A percentile compares a stretch with the other conserved stretches of the same genome.
Conservation (phyloP, 768 basidiomycete genomes). For the Xanthoconium purpureum region DNA sequence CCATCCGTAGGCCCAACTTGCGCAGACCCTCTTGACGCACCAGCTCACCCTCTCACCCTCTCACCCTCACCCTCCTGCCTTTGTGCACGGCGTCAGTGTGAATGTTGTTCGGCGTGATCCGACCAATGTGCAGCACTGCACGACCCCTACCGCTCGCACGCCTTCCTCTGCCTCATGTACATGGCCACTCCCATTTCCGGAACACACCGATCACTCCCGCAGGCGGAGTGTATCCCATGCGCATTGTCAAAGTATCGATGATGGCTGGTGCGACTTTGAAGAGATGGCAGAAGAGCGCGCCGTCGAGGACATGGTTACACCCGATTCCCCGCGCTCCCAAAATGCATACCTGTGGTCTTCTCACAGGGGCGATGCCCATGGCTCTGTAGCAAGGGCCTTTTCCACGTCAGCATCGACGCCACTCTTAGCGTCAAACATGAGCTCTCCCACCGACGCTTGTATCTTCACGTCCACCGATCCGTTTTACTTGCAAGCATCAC, state of each 20-base stretch:
- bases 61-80: conserved; percentile 15
- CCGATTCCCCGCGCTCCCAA: conserved; percentile 31
- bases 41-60: conserved; percentile 22
- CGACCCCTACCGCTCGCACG: conserved; percentile 38
- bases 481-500: conserved; percentile 46
- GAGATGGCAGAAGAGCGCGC: conserved; percentile 44
- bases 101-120: conserved; percentile 30
- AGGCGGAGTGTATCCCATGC: conserved; percentile 29
- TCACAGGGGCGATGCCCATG: conserved; percentile 15
- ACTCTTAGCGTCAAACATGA: conserved; percentile 10
- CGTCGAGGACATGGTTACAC: conserved; percentile 44
- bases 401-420: conserved; percentile 20
- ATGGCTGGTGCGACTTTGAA: conserved; percentile 31
- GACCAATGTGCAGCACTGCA: conserved; percentile 39
- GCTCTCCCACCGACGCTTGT: conserved; percentile 23
- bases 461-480: conserved; percentile 46
- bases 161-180: conserved; percentile 29
- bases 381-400: conserved; percentile 19
- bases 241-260: conserved; percentile 26
- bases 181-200: conserved; percentile 29
- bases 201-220: conserved; percentile 23
- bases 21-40: conserved; percentile 41
- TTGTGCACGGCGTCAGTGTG: conserved; percentile 20
- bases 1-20: conserved; percentile 40
- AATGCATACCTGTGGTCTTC: conserved; percentile 25